Conservation (phyloP, 371 early-diverging fungal species). For the Actinomucor elegans region DNA sequence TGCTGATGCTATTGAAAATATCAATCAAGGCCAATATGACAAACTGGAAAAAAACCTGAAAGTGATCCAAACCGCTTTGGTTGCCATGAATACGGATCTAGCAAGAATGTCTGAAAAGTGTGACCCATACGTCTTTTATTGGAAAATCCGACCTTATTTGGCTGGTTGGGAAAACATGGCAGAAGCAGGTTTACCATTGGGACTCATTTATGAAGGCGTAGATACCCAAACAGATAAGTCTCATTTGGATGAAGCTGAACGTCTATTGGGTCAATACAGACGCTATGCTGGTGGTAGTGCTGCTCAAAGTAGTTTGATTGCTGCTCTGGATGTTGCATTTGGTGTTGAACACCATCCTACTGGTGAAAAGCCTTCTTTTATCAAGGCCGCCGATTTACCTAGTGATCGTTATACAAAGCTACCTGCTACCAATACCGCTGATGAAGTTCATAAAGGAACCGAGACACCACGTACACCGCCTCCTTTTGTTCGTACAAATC, state of each 20-base stretch:
- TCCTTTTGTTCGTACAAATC: slow-evolving; percentile 49
- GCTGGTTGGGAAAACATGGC: slow-evolving; percentile 94
- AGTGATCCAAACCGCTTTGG: slow-evolving; percentile 57
- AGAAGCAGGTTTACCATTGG: slow-evolving; percentile 82
- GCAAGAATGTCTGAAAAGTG: slow-evolving; percentile 90
- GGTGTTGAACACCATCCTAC: slow-evolving; percentile 90
- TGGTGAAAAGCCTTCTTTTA: slow-evolving; percentile 43
- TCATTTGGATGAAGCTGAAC: slow-evolving; percentile 58
- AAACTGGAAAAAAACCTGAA: slow-evolving; percentile 53
- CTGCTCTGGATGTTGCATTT: slow-evolving; percentile 88
- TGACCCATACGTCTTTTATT: slow-evolving; percentile 95
- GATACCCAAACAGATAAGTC: slow-evolving; percentile 57
- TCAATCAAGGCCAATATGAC: slow-evolving; percentile 51
- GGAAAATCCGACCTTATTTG: slow-evolving; percentile 89
- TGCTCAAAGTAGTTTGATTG: slow-evolving; percentile 93
- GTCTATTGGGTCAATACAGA: slow-evolving; percentile 57
- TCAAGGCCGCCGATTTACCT: slow-evolving; percentile 14
- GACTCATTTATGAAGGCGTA: slow-evolving; percentile 91
- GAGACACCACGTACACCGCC: slow-evolving; percentile 33
- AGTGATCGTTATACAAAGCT: slow-evolving; percentile 39
- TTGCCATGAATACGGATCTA: slow-evolving; percentile 64
- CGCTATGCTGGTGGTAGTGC: slow-evolving; percentile 94
- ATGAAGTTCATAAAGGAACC: slow-evolving; percentile 29
- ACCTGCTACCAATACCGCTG: slow-evolving; percentile 37
- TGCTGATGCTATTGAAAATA: slow-evolving; percentile 54